Evolutionary conservation across 2,329 filamentous ascomycete species (phyloP).

Genomic region (Fusarium acutatum): DNA sequence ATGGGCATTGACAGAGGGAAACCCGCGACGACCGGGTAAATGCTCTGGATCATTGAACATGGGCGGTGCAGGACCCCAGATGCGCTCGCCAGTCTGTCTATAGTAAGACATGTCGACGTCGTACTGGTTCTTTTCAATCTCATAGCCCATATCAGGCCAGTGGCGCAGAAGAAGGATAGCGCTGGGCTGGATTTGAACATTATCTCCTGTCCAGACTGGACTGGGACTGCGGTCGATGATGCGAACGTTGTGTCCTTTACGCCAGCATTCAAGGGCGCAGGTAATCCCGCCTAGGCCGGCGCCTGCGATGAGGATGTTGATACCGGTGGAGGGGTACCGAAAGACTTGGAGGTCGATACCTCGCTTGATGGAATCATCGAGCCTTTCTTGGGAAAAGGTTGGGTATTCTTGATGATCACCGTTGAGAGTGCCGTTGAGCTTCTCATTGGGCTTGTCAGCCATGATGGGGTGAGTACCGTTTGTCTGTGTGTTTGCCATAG

Average conservation of each 20-base stretch:
- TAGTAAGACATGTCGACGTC: slow-evolving; percentile 32
- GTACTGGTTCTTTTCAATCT: slow-evolving; percentile 26
- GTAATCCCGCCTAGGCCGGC: slow-evolving; percentile 15
- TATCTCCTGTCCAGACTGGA: slow-evolving; percentile 24
- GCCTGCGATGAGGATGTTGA: slow-evolving; percentile 19
- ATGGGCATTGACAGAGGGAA: slow-evolving; percentile 22
- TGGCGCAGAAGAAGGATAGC: slow-evolving; percentile 22
- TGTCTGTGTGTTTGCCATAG: neutral
- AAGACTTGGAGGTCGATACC: slow-evolving; percentile 19
- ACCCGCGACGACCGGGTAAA: neutral
- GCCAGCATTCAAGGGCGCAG: slow-evolving; percentile 25
- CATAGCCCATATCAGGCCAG: slow-evolving; percentile 29
- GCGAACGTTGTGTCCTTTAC: slow-evolving; percentile 27
- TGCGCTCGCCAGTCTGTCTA: slow-evolving; percentile 15
- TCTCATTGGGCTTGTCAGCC: neutral
- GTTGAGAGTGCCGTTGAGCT: neutral
- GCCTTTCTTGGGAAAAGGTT: neutral
- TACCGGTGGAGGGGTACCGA: slow-evolving; percentile 22
- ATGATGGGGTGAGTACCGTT: neutral
- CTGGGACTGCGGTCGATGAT: slow-evolving; percentile 14
- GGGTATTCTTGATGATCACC: neutral
- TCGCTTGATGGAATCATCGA: neutral
- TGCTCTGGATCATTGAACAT: slow-evolving; percentile 30
- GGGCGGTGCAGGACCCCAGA: slow-evolving; percentile 26
- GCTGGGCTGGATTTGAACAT: slow-evolving; percentile 25